Conservation (phyloP, 768 basidiomycete genomes). For the Lentinula detonsa region DNA sequence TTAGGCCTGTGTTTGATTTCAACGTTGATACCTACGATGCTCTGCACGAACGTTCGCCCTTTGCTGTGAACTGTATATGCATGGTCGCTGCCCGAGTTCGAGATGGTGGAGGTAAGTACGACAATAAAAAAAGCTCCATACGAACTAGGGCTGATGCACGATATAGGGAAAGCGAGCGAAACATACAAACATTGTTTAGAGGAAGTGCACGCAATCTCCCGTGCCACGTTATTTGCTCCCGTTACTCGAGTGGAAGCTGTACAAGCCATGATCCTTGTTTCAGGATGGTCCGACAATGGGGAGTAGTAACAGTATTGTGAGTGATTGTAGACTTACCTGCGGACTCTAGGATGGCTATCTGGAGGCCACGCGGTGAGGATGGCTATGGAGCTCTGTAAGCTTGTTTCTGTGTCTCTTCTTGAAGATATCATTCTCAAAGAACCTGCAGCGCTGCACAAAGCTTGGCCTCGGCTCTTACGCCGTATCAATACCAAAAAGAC, state of each 20-base stretch:
- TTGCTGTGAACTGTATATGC: conserved; percentile 88
- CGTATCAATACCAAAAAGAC: conserved; percentile 70
- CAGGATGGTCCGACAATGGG: neutral
- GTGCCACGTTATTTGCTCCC: conserved; percentile 82
- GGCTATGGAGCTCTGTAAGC: conserved; percentile 88
- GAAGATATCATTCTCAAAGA: neutral
- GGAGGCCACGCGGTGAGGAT: conserved; percentile 96
- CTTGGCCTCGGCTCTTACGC: conserved; percentile 77
- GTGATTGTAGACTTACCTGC: neutral
- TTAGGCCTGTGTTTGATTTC: conserved; percentile 76
- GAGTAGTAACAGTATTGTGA: neutral
- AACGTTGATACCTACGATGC: conserved; percentile 81
- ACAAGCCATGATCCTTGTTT: conserved; percentile 65
- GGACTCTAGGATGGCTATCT: conserved; percentile 71
- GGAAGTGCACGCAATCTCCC: conserved; percentile 82
- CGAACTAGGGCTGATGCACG: conserved; percentile 6
- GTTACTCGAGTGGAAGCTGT: conserved; percentile 83
- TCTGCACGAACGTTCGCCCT: conserved; percentile 85
- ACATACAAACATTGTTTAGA: conserved; percentile 67
- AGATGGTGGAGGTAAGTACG: conserved; percentile 74
- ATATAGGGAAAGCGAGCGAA: conserved; percentile 66
- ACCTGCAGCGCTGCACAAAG: conserved; percentile 74
- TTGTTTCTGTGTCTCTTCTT: conserved; percentile 2
- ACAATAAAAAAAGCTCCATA: neutral
- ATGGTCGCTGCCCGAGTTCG: conserved; percentile 89